Conservation (phyloP, 1,284 basidiomycete genomes). For the Cerioporus squamosus region DNA sequence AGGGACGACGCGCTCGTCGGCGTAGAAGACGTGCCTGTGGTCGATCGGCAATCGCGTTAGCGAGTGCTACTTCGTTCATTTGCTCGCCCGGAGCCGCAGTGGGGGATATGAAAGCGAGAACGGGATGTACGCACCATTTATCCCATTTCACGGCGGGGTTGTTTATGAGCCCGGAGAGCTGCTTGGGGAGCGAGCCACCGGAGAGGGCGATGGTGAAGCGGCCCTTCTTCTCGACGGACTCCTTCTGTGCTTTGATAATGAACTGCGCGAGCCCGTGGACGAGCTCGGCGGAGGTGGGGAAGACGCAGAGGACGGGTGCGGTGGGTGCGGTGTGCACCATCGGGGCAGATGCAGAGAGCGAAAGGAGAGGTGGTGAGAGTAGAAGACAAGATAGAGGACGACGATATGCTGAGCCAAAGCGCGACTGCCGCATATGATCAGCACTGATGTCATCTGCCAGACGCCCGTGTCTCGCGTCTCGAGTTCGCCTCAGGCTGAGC, state of each 20-base stretch:
- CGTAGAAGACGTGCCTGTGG: slow-evolving; percentile 95
- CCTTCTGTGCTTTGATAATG: slow-evolving; percentile 87
- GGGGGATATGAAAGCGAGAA: neutral
- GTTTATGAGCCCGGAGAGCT: slow-evolving; percentile 76
- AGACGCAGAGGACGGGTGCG: slow-evolving; percentile 79
- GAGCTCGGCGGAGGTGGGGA: slow-evolving; percentile 62
- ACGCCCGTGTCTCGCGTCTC: neutral
- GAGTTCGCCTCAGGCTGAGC: neutral
- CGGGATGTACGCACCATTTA: slow-evolving; percentile 77
- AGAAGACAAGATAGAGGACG: neutral
- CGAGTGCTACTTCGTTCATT: neutral
- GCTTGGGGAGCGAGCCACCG: slow-evolving; percentile 90
- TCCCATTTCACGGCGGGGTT: slow-evolving; percentile 89
- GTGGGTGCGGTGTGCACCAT: slow-evolving; percentile 45
- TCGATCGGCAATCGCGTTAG: neutral
- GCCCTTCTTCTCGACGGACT: slow-evolving; percentile 87
- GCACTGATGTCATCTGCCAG: slow-evolving; percentile 14
- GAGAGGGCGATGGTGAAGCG: slow-evolving; percentile 93
- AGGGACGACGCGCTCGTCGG: slow-evolving; percentile 95
- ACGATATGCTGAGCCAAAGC: neutral
- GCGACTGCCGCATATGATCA: too few species aligned
- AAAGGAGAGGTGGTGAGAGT: neutral
- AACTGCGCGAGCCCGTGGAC: slow-evolving; percentile 77
- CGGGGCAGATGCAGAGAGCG: neutral
- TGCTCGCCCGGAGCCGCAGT: neutral